Evolutionary conservation across 345 rosid species (phyloP).

Genomic region (Turnera subulata): DNA sequence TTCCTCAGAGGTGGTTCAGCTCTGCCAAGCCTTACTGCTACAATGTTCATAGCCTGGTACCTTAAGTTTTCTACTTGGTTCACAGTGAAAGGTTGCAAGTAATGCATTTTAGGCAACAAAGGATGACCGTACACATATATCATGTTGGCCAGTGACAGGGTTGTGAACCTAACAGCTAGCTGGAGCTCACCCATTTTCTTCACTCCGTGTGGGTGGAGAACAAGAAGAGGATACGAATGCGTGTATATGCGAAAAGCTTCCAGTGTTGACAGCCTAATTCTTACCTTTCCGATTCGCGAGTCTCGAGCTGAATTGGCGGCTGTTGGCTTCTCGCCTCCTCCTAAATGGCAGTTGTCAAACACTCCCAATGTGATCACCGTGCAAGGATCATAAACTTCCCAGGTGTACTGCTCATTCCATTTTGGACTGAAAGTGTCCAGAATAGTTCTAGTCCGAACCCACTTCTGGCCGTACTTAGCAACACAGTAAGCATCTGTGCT

Average conservation of each 20-base stretch:
- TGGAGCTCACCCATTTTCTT: conserved; percentile 19
- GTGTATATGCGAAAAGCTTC: conserved; percentile 14
- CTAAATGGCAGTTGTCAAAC: conserved; percentile 12
- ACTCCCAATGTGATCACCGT: conserved; percentile 15
- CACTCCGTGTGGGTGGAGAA: conserved; percentile 10
- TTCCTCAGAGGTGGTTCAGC: conserved; percentile 10
- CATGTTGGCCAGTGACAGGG: conserved; percentile 11
- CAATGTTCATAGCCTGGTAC: conserved; percentile 14
- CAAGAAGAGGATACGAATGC: conserved; percentile 10
- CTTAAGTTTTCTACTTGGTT: conserved; percentile 15
- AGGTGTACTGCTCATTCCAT: conserved; percentile 18
- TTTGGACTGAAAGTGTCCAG: conserved; percentile 7
- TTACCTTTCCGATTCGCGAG: conserved; percentile 12
- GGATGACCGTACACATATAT: conserved; percentile 16
- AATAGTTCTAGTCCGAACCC: conserved; percentile 13
- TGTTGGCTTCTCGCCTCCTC: conserved; percentile 13
- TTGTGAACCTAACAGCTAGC: conserved; percentile 12
- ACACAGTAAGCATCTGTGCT: conserved; percentile 17
- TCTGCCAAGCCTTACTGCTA: conserved; percentile 8
- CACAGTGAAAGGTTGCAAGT: conserved; percentile 13
- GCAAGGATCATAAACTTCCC: conserved; percentile 18
- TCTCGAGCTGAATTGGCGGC: conserved; percentile 11
- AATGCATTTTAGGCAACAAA: conserved; percentile 16
- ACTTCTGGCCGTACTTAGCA: conserved; percentile 17
- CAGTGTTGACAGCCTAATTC: conserved; percentile 6